These are phyloP conservation scores for Chaetomidium leptoderma DNA, from an alignment of 495 filamentous ascomycete genomes.

Conservation along the genomic window DNA sequence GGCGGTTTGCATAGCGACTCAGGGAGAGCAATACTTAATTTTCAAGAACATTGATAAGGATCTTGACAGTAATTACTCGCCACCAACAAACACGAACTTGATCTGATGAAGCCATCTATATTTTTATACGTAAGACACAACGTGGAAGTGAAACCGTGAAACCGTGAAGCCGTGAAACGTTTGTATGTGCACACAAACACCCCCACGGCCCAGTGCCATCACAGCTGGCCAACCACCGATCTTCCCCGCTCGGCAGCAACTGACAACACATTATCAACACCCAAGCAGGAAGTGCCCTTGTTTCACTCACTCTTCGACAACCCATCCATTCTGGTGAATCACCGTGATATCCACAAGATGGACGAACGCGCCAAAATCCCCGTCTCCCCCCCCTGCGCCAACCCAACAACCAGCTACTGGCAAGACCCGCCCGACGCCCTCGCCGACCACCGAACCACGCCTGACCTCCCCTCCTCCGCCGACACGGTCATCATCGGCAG, in stretches of 20 bases:
- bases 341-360: constrained; percentile 28
- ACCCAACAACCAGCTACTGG: constrained; percentile 69
- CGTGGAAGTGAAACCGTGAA: not conserved
- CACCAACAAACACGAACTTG: no score
- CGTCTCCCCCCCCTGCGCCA: constrained; percentile 48
- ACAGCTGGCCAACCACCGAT: not conserved
- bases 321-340: not conserved
- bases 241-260: not conserved
- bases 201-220: not conserved
- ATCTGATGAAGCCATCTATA: not conserved
- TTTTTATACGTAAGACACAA: not conserved
- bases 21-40: no score
- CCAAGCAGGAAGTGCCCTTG: not conserved
- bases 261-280: not conserved
- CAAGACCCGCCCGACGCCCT: constrained; percentile 58
- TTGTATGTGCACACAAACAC: no score
- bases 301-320: not conserved
- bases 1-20: no score
- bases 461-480: constrained; percentile 41
- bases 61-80: no score
- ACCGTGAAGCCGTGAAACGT: not conserved
- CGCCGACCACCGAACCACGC: constrained; percentile 49
- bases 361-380: constrained; percentile 43
- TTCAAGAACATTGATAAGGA: no score
- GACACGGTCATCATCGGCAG: constrained; percentile 65